Percentiles rank a stretch among this genome's conserved stretches.
phyloP scores from a whole-genome alignment of 1,284 basidiomycete species.

The Moniliophthora roreri region DNA sequence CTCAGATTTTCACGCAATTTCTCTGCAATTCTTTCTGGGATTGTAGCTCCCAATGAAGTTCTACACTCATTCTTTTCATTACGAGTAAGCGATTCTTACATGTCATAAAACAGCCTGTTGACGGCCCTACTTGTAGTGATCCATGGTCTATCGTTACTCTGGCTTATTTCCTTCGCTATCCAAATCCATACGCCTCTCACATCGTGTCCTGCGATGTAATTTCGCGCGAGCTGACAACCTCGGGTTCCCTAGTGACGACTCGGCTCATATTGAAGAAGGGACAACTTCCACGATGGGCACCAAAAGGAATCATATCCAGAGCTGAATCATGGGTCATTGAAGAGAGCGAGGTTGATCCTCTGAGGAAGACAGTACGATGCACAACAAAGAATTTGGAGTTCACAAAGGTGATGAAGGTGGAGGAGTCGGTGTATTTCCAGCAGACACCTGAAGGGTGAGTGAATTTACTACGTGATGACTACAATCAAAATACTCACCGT shows the following conservation, averaged over 20 bases:
- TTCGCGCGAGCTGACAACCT: slow-evolving; percentile 70
- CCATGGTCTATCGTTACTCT: slow-evolving; percentile 89
- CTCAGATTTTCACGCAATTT: background rate
- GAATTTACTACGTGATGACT: background rate
- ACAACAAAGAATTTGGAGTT: slow-evolving; percentile 81
- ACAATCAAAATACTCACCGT: slow-evolving; percentile 12
- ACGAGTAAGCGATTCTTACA: slow-evolving; percentile 57
- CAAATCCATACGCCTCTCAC: slow-evolving; percentile 94
- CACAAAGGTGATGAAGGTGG: slow-evolving; percentile 81
- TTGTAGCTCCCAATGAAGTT: slow-evolving; percentile 59
- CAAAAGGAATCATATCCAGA: slow-evolving; percentile 72
- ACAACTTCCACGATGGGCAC: slow-evolving; percentile 88
- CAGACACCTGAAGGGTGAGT: slow-evolving; percentile 66
- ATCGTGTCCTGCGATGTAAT: slow-evolving; percentile 95
- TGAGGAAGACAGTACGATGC: slow-evolving; percentile 68
- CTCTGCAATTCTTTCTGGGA: background rate
- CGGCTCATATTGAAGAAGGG: slow-evolving; percentile 93
- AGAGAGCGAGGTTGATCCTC: slow-evolving; percentile 86
- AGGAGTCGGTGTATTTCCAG: slow-evolving; percentile 68
- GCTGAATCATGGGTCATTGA: slow-evolving; percentile 88
- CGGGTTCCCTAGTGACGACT: slow-evolving; percentile 82
- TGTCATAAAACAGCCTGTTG: background rate
- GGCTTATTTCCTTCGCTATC: slow-evolving; percentile 95
- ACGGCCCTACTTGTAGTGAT: slow-evolving; percentile 52
- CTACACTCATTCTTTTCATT: slow-evolving; percentile 77